Conservation (phyloP, 2,329 filamentous ascomycete genomes). For the Fusarium brevicatenulatum region DNA sequence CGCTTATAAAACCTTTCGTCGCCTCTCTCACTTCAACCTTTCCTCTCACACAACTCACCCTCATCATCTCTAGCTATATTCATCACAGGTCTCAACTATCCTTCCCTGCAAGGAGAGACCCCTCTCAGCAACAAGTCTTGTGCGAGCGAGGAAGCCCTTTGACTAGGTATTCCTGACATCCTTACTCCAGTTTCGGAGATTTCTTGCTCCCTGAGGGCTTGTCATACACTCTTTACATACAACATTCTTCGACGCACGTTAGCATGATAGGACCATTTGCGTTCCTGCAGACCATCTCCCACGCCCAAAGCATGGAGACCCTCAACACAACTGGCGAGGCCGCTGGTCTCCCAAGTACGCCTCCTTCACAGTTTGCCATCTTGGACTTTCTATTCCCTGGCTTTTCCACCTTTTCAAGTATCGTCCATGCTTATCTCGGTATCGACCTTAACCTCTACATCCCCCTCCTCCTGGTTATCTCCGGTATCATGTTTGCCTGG, state of each 20-base stretch:
- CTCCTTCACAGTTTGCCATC: constrained; percentile 55
- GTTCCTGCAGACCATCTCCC: constrained; percentile 9
- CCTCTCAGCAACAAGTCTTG: not conserved
- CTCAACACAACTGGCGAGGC: constrained; percentile 33
- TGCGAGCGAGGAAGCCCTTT: not conserved
- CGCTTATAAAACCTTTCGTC: constrained; percentile 24
- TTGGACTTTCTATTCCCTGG: constrained; percentile 74
- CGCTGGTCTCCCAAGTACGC: not conserved
- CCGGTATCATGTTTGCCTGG: constrained; percentile 61
- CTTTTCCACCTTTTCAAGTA: constrained; percentile 66
- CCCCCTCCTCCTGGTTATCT: constrained; percentile 63
- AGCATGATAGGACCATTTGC: constrained; percentile 24
- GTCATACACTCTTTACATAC: not conserved
- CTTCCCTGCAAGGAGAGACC: not conserved
- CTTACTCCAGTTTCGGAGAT: not conserved
- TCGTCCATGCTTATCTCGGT: constrained; percentile 65
- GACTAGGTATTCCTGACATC: not conserved
- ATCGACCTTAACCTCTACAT: constrained; percentile 73
- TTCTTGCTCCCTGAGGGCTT: not conserved
- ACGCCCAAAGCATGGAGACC: constrained; percentile 38
- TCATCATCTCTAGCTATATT: not conserved
- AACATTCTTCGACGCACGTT: not conserved
- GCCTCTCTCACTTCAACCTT: not conserved
- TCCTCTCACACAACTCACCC: not conserved
- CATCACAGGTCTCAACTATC: not conserved